Percentiles rank a stretch among this genome's conserved stretches.
These are phyloP conservation scores for Ichthyophthirius multifiliis DNA, from an alignment of 169 alveolate species.

Conservation along the genomic window DNA sequence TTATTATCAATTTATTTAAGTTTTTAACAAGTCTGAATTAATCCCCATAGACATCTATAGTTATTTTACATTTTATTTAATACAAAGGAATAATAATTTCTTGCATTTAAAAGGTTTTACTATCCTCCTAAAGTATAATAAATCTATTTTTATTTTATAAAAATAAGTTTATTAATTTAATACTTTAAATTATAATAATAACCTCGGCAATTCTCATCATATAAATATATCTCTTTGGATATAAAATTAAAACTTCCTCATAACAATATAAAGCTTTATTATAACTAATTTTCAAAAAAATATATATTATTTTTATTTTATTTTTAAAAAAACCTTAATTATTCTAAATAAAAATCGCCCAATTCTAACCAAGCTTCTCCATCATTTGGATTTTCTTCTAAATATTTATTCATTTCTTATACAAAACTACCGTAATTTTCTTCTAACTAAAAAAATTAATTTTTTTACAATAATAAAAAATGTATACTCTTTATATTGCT, in stretches of 20 bases:
- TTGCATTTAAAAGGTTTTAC: background rate
- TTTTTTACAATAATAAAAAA: no score
- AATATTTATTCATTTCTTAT: constrained; percentile 12
- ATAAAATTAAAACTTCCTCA: background rate
- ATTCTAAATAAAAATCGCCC: constrained; percentile 10
- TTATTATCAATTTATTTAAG: background rate
- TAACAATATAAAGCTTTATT: constrained; percentile 13
- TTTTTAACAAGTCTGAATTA: constrained; percentile 10
- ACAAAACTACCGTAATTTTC: background rate
- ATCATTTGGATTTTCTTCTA: constrained; percentile 8
- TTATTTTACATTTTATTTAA: background rate
- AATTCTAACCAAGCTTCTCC: constrained; percentile 28
- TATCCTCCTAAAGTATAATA: constrained; percentile 2
- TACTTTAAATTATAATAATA: background rate
- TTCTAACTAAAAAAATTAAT: background rate
- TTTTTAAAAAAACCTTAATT: background rate
- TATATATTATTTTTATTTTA: background rate
- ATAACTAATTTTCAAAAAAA: background rate
- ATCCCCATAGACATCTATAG: constrained; percentile 15
- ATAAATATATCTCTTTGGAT: constrained; percentile 7
- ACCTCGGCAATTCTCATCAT: constrained; percentile 19
- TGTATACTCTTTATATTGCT: background rate
- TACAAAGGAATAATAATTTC: background rate
- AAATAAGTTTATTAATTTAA: background rate
- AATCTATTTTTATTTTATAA: background rate